Base-by-base conservation (phyloP, 306 rosid genomes). In the Oemleria cerasiformis region DNA sequence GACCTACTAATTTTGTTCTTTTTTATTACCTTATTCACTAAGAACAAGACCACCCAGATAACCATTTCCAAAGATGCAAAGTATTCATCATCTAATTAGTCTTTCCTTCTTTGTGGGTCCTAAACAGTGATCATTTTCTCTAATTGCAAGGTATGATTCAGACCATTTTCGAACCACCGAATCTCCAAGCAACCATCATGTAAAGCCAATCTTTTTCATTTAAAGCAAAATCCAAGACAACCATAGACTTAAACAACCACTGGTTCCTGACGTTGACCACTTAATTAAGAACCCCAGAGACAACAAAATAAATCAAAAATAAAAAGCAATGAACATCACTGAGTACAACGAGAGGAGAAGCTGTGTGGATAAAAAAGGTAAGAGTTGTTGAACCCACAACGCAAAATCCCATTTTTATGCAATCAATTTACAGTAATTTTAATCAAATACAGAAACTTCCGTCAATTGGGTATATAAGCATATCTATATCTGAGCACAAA, bases 181-280 rank as follows among this genome's bases (percentile, higher is more conserved):
- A 67, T 67, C 72, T 50, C 72, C 45, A 12, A 50, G 10, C 7
- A 17, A 48, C 55, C 16, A 50, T 38, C 36, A 38, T 21, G 65
- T 60, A 34, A 60, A 60, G 42, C 13, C 3, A 65, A 65, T 20
- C 34, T 53, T 48, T 19, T 39, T 39, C 19, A 68, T 11, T 68
- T 68, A 12, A 38, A 20, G 48, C 8, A 39, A 38, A 39, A 54
- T 19, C 73, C 63, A 38, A 39, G 17, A 40, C 6, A 53, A 34
- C 71, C 16, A 66, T n/a, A 66, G 1, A 15, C 17, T 30, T 21
- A 17, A 17, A 17, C 34, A 34, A 43, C 30, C 13, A 13, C 17
- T 53, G 62, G 6, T 39, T 15, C 13, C 60, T 50, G 40, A 40
- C 49, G 63, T 54, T 69, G 73, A 41, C 50, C 63, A 39, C 25